Conservation (phyloP, 148 eudicot genomes). For the Cornus kousa region DNA sequence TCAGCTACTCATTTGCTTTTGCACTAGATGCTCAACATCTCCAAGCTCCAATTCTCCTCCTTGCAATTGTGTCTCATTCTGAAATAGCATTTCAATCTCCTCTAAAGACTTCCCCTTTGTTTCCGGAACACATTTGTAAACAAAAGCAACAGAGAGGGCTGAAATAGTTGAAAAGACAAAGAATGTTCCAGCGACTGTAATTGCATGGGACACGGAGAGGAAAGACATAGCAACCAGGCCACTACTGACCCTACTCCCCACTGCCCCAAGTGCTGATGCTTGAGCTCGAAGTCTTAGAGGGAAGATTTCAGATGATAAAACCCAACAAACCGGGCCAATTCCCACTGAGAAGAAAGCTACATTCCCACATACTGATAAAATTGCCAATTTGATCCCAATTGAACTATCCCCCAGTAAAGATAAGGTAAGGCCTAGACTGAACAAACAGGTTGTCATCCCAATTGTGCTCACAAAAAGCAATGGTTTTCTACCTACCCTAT, state of each 20-base stretch:
- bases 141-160: constrained; percentile 58
- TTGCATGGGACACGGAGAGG: constrained; percentile 53
- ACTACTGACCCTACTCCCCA: constrained; percentile 81
- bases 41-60: constrained; percentile 53
- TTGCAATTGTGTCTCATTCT: constrained; percentile 26
- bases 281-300: constrained; percentile 86
- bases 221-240: constrained; percentile 81
- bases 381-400: constrained; percentile 48
- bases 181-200: constrained; percentile 73
- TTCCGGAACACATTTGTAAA: constrained; percentile 70
- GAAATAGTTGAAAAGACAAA: constrained; percentile 65
- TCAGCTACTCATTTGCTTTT: constrained; percentile 11
- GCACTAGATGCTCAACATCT: constrained; percentile 50
- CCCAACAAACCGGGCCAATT: constrained; percentile 90
- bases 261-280: constrained; percentile 77
- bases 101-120: constrained; percentile 85
- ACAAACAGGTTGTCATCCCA: constrained; percentile 76
- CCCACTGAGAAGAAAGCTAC: constrained; percentile 93
- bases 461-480: constrained; percentile 79
- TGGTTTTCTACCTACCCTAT: constrained; percentile 70
- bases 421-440: constrained; percentile 58
- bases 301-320: constrained; percentile 73
- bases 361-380: constrained; percentile 72
- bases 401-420: constrained; percentile 37
- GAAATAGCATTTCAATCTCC: constrained; percentile 69